Conservation (phyloP, 768 basidiomycete genomes). For the Dentipellis fragilis region DNA sequence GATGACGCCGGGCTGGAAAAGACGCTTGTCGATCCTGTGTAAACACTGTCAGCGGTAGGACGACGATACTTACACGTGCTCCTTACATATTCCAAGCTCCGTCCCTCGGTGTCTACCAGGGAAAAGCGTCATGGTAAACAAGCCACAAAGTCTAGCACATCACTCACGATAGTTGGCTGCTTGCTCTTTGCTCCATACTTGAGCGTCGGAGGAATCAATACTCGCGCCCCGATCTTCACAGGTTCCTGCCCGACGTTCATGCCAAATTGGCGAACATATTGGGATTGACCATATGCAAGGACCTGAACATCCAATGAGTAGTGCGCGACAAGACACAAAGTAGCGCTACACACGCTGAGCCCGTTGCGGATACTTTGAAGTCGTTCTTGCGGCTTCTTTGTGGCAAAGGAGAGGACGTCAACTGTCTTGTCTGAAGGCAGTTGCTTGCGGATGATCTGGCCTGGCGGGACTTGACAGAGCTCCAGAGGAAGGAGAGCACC, state of each 20-base stretch:
- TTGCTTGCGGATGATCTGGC: conserved; percentile 67
- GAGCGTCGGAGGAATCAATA: conserved; percentile 54
- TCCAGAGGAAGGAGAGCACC: conserved; percentile 63
- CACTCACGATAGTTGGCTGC: conserved; percentile 47
- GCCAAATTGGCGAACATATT: conserved; percentile 61
- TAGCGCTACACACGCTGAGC: conserved; percentile 29
- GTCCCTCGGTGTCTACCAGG: conserved; percentile 42
- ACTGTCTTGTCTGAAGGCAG: conserved; percentile 58
- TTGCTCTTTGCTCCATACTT: conserved; percentile 52
- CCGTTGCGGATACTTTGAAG: conserved; percentile 46
- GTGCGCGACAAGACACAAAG: neutral
- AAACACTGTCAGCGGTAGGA: neutral
- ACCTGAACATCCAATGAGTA: conserved; percentile 27
- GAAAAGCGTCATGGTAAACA: neutral
- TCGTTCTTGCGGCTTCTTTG: conserved; percentile 49
- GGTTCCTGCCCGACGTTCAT: conserved; percentile 50
- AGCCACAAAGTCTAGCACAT: neutral
- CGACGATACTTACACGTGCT: too few species aligned
- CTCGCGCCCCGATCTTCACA: conserved; percentile 47
- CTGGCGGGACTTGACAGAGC: conserved; percentile 46
- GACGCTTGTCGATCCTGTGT: conserved; percentile 59
- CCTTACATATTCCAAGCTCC: conserved; percentile 75
- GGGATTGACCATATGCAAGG: conserved; percentile 31
- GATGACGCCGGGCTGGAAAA: conserved; percentile 47
- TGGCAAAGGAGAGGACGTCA: conserved; percentile 56